Evolutionary conservation across 305 asterid genomes (phyloP), one percentile per base, ranked within the genome.

Genomic region (Andrographis paniculata): DNA sequence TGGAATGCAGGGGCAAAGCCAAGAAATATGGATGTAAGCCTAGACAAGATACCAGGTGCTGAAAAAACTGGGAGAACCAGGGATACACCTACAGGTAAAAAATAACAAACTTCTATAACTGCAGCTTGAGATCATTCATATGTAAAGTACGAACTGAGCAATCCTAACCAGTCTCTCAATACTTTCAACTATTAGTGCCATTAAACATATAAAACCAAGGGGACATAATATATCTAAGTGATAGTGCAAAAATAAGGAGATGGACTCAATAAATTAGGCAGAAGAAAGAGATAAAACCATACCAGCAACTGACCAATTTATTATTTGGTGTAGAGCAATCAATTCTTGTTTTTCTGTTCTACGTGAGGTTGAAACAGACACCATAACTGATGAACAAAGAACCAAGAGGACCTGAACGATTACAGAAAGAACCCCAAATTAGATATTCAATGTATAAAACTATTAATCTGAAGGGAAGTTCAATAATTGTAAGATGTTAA

Each of bases 1-100:
- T 86, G 87, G 69, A 86, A 91, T 17, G 98, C 72, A 18, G 98
- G 98, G 23, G 96, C 96, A 57, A 91, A 79, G 52, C 98, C 96
- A 30, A 91, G 94, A 76, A 67, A 83, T 55, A 86, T 76, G 56
- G 96, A 82, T 67, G 76, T 76, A 48, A 91, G 86, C 63, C 98
- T 78, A 42, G 95, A 75, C 58, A 86, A 68, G 69, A 80, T 66
- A 60, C 79, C 80, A 48, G 77, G 53, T 40, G 84, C 63, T 17
- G 98, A 91, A 61, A 91, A 83, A 43, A 91, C 86, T 20, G 98
- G 98, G 58, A 91, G 88, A 65, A 75, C 72, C 78, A 86, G 56
- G 9, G 98, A 78, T 44, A 78, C 63, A 27, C 89, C 96, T 86
- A 62, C 33, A 59, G 48, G 54, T 47, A 69, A 59, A 47, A 52